Conservation (phyloP, 2,329 filamentous ascomycete species). For the Ploettnerulaceae sp. region DNA sequence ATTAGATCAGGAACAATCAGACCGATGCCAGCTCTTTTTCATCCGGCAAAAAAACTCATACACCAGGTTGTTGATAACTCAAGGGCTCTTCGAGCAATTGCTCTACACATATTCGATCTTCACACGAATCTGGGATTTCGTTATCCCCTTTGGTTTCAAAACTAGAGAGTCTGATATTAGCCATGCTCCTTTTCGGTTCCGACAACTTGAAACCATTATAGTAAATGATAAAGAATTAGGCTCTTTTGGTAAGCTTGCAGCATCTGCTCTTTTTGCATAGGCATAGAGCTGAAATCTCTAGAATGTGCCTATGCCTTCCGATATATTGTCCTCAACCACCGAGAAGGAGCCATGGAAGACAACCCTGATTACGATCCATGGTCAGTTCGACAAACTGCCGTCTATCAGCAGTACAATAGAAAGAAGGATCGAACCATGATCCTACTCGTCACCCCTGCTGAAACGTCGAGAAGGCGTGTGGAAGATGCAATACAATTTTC, state of each 20-base stretch:
- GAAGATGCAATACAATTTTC: background rate
- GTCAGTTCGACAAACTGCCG: constrained; percentile 37
- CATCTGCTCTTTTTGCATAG: background rate
- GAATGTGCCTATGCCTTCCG: constrained; percentile 21
- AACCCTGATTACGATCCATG: constrained; percentile 27
- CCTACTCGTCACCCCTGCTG: constrained; percentile 18
- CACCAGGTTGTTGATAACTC: constrained; percentile 13
- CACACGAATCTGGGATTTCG: constrained; percentile 16
- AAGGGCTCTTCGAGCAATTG: constrained; percentile 8
- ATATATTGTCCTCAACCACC: constrained; percentile 14
- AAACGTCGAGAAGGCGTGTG: background rate
- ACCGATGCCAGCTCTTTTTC: constrained; percentile 17
- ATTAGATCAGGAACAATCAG: background rate
- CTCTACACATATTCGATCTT: constrained; percentile 12
- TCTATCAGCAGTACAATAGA: constrained; percentile 31
- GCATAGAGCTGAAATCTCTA: background rate
- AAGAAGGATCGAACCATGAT: constrained; percentile 7
- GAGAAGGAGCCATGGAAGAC: background rate
- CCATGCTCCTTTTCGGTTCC: constrained; percentile 13
- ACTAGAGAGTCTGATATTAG: constrained; percentile 15
- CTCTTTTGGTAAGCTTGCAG: constrained; percentile 14
- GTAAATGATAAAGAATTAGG: background rate
- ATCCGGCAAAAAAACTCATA: constrained; percentile 18
- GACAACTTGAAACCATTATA: background rate
- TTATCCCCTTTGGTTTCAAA: constrained; percentile 19